Conservation (phyloP, 1,284 basidiomycete species). For the Irpex sp. region DNA sequence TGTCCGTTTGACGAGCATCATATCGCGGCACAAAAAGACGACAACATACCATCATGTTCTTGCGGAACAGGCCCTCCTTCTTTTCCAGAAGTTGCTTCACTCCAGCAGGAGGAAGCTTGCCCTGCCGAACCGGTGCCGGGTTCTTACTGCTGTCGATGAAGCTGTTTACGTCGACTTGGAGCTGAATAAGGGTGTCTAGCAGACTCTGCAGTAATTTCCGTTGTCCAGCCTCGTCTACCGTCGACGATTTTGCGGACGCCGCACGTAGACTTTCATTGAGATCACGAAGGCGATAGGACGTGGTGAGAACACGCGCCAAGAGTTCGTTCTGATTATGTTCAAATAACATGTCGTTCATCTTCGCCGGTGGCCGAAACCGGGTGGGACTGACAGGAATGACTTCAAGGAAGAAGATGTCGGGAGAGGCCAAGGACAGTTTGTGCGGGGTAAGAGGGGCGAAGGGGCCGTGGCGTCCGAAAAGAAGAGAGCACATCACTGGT, state of each 20-base stretch:
- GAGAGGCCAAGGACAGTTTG: constrained; percentile 65
- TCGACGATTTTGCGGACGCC: constrained; percentile 56
- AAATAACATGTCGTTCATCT: constrained; percentile 90
- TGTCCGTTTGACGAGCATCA: constrained; percentile 2
- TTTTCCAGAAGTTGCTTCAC: constrained; percentile 98
- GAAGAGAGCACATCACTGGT: constrained; percentile 73
- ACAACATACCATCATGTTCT: constrained; percentile 92
- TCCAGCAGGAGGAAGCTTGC: constrained; percentile 90
- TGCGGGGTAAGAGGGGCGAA: constrained; percentile 60
- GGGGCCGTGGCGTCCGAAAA: constrained; percentile 92
- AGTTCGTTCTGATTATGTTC: constrained; percentile 98
- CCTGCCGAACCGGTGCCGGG: constrained; percentile 79
- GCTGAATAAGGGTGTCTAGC: constrained; percentile 81
- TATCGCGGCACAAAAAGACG: not conserved
- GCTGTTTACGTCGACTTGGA: constrained; percentile 95
- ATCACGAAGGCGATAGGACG: constrained; percentile 80
- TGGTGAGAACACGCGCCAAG: constrained; percentile 81
- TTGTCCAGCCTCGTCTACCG: constrained; percentile 53
- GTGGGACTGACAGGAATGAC: constrained; percentile 91
- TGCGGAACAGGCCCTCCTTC: constrained; percentile 98
- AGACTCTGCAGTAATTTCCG: constrained; percentile 67
- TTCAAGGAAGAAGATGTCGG: constrained; percentile 98
- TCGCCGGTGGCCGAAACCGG: constrained; percentile 92
- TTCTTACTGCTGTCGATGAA: constrained; percentile 99
- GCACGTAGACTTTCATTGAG: constrained; percentile 67